Base-by-base conservation (phyloP, 257 asterid genomes). In the Capsicum baccatum region DNA sequence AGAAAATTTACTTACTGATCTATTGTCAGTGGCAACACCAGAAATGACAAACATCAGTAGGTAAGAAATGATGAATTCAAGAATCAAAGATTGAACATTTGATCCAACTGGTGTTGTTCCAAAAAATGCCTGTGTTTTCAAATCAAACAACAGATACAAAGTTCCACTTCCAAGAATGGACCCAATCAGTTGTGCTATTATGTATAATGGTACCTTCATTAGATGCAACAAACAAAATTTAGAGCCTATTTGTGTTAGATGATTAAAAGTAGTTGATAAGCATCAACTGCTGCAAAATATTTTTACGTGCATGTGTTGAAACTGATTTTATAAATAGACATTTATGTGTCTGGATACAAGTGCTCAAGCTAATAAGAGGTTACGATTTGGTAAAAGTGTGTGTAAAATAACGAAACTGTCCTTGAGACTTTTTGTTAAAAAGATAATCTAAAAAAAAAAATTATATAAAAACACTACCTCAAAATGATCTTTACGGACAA, bases 1-100 rank as follows among this genome's bases (percentile, higher is more conserved):
- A 16, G 60, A 8, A 16, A 57, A 1, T 26, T 58, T 60, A 82
- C 91, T 84, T 83, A 93, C 96, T 0, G 97, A 86, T 91, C 96
- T 86, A n/a, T 88, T 91, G 80, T 92, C 97, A 0, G 97, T 93
- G 42, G 94, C 94, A 47, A 92, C 96, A 3, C 97, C 97, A 15
- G 93, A 93, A 9, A 92, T 92, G 83, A 92, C 97, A 35, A 93
- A 93, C 97, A 93, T 93, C 55, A 93, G 74, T 1, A 91, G 90
- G 80, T 83, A 91, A 2, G 97, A 88, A 17, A 82, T 62, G 39
- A 93, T 83, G 85, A 93, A 89, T 83, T 93, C 97, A 62, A 93
- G 83, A 35, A 86, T 81, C 3, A 92, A 84, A 42, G 97, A 89
- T 86, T 89, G 94, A 11, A 85, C 16, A 70, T 86, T 54, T 50